Base-by-base conservation (phyloP, 371 early-diverging fungal genomes). In the Mitosporidium daphniae region DNA sequence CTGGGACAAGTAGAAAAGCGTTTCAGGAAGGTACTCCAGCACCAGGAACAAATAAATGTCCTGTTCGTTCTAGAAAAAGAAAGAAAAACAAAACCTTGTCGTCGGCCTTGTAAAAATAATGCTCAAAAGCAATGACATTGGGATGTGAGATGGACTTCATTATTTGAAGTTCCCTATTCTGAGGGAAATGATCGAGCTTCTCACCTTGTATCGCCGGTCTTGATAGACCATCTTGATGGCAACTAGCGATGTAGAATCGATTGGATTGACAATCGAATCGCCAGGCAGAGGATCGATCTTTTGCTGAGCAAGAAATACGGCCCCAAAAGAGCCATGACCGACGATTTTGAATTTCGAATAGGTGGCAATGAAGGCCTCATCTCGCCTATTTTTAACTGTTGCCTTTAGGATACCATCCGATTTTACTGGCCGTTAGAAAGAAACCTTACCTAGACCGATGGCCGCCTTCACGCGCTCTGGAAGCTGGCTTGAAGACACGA, bases 201-300 rank as follows among this genome's bases (percentile, higher is more conserved):
- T 24, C 52, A 64, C 69, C 62, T 80, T 80, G 55, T 73, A 84
- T 15, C 82, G 58, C 50, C 59, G 68, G 43, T 84, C 86, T 51
- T 82, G 86, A 16, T 74, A 45, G 2, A 84, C 86, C 45, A 74
- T 74, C 45, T 84, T 84, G 27, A 84, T 72, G 30, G 86, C 86
- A 6, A 59, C 59, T 21, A 51, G 51, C 36, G 75, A 73, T 19
- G 55, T 53, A 19, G 57, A 49, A 27, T 57, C 53, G 10, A 65
- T 45, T n/a, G n/a, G n/a, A n/a, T n/a, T n/a, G n/a, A n/a, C n/a
- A n/a, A n/a, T n/a, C n/a, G n/a, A n/a, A n/a, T n/a, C n/a, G n/a
- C n/a, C n/a, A n/a, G n/a, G n/a, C n/a, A n/a, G n/a, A n/a, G n/a
- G n/a, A n/a, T n/a, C n/a, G n/a, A n/a, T n/a, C n/a, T n/a, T n/a